phyloP scores from a whole-genome alignment of 202 grass and related monocot genomes.

The Miscanthus sacchariflorus region DNA sequence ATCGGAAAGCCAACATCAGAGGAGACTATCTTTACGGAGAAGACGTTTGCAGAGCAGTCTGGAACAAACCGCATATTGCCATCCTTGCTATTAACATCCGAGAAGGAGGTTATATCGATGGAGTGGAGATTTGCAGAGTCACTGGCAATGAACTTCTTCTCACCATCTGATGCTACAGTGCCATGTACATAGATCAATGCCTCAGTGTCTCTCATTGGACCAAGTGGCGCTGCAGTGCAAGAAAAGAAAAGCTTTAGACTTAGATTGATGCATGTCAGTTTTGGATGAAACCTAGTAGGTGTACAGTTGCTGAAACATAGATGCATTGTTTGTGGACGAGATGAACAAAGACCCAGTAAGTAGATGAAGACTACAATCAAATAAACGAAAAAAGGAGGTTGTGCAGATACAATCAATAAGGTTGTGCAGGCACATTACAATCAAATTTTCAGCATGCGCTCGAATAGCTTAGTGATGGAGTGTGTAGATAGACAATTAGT shows the following conservation, averaged over 20 bases:
- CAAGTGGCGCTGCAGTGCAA: not conserved
- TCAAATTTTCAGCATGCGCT: too few species aligned
- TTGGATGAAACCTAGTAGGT: not conserved
- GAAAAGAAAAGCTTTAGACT: not conserved
- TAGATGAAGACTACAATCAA: too few species aligned
- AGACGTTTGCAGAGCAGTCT: not conserved
- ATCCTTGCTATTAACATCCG: not conserved
- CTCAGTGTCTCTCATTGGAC: not conserved
- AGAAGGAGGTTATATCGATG: not conserved
- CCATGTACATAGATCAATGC: not conserved
- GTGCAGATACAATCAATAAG: too few species aligned
- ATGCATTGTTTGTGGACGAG: too few species aligned
- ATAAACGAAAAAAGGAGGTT: too few species aligned
- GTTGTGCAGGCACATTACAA: too few species aligned
- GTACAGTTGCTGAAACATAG: too few species aligned
- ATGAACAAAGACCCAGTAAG: too few species aligned
- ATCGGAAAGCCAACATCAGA: slow-evolving; percentile 3
- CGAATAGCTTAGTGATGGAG: too few species aligned
- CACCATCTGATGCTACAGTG: not conserved
- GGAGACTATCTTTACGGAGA: not conserved
- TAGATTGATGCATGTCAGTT: not conserved
- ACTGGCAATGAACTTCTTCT: not conserved
- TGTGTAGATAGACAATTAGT: too few species aligned
- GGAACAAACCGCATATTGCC: not conserved
- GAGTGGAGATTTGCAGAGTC: not conserved